Base-by-base conservation (phyloP, 2,329 filamentous ascomycete genomes). In the Penicillium sp. region DNA sequence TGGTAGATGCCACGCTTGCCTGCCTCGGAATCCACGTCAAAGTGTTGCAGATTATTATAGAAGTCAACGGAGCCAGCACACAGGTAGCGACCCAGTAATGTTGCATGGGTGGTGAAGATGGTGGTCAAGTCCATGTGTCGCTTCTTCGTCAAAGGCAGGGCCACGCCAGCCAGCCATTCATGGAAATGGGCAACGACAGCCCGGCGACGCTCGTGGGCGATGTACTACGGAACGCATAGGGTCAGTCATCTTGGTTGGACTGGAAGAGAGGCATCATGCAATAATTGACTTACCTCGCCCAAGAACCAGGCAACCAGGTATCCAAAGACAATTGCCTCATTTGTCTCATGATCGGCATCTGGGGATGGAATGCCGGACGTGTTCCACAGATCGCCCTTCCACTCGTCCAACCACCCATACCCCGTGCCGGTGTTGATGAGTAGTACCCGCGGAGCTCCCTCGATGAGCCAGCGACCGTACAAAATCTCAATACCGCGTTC, bases 1-100 rank as follows among this genome's bases (percentile, higher is more conserved):
- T 98, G 92, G 71, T 96, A 98, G 63, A 98, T 96, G 41, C 92
- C 92, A 57, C 92, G 85, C 74, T 95, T 96, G 45, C 92, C 92
- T 12, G 92, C 92, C 68, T 98, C 92, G 4, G 87, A 81, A 62
- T 98, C 92, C 18, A 95, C 88, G 60, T 98, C 90, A 60, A 98
- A 96, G 70, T 81, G 84, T 65, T 96, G 90, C 36, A 98, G 76
- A 65, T 96, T 95, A 73, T 96, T 98, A 76, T 98, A 98, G 64
- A 98, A 96, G 64, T 98, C 92, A 47, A 96, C 92, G 0, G 89
- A 95, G 37, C 92, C 92, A 35, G 92, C 92, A 62, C 92, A 96
- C 32, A 96, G 84, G 61, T 98, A 96, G 56, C 92, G 83, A 46
- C 92, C 92, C 32, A 98, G 79, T 8, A 98, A 77, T 4, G 92